Conservation (phyloP, 805 yeast genomes). For the Saturnispora hagleri region DNA sequence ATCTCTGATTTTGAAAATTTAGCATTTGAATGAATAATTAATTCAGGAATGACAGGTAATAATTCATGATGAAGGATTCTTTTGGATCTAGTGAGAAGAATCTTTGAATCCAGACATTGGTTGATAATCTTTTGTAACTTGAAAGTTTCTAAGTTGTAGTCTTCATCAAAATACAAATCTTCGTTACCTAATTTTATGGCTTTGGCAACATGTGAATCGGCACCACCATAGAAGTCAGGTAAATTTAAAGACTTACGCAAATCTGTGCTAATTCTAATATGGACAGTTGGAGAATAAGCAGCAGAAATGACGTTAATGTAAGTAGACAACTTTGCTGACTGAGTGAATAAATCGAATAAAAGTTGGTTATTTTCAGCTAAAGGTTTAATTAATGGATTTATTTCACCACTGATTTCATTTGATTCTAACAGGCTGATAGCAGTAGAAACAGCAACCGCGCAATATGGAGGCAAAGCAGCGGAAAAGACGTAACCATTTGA, state of each 20-base stretch:
- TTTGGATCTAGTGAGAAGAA: constrained; percentile 46
- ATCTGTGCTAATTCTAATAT: constrained; percentile 46
- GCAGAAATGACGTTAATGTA: constrained; percentile 46
- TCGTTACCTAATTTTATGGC: constrained; percentile 38
- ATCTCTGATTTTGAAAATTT: constrained; percentile 39
- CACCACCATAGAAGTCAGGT: constrained; percentile 43
- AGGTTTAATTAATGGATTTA: constrained; percentile 28
- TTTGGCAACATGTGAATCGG: constrained; percentile 30
- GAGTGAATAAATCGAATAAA: constrained; percentile 34
- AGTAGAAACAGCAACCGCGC: constrained; percentile 55
- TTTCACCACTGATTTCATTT: constrained; percentile 26
- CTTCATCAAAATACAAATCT: constrained; percentile 32
- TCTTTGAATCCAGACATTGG: constrained; percentile 38
- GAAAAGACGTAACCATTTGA: constrained; percentile 87
- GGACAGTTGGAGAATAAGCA: constrained; percentile 57
- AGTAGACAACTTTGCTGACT: constrained; percentile 29
- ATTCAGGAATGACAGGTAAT: constrained; percentile 56
- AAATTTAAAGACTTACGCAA: constrained; percentile 36
- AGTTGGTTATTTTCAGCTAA: constrained; percentile 34
- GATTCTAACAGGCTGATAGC: constrained; percentile 39
- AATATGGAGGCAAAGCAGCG: constrained; percentile 89
- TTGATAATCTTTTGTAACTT: constrained; percentile 63
- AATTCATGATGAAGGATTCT: constrained; percentile 70
- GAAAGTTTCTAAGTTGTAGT: constrained; percentile 45
- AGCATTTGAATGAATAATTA: constrained; percentile 42